Base-by-base conservation (phyloP, 1,139 yeast genomes). In the Arxiozyma slooffiae region DNA sequence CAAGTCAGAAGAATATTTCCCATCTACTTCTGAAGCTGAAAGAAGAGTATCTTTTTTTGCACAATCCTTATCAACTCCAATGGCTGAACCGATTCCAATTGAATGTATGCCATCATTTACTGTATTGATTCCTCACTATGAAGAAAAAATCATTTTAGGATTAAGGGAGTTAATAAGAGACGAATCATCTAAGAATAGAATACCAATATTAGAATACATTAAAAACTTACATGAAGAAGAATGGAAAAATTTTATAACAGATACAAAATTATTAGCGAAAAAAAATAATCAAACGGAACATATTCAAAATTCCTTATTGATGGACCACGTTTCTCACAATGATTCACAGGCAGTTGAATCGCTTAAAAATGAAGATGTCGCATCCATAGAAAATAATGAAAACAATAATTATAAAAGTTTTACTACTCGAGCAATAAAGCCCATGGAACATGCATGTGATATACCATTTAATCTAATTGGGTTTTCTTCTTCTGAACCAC, bases 1-100 rank as follows among this genome's bases (percentile, higher is more conserved):
- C 61, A 85, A 81, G 55, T 82, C 88, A 53, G 76, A 78, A 24
- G 81, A 81, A 45, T 78, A 66, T 52, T 71, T 71, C 50, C 71
- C 72, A 0, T 69, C 78, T 48, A 96, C 89, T 69, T 77, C 84
- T 7, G 96, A 86, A 62, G 94, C 95, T 0, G 84, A 85, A 60
- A 70, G 96, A 58, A 72, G 96, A 49, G 78, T 88, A 2, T 82
- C 94, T 0, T 88, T 85, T 60, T 88, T 88, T 74, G 96, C 96
- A 0, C 96, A 87, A 62, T 85, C 95, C 0, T 66, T 88, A 46
- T 79, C 95, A 0, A 82, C 89, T 0, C 83, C 92, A 0, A 74
- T 88, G 44, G 83, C 87, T 0, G 90, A 82, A 52, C 85, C 94
- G 0, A 69, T 76, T 16, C 81, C 90, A 0, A 79, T 83, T 1